Conservation (phyloP, 2,329 filamentous ascomycete species). For the Diaporthe eres region DNA sequence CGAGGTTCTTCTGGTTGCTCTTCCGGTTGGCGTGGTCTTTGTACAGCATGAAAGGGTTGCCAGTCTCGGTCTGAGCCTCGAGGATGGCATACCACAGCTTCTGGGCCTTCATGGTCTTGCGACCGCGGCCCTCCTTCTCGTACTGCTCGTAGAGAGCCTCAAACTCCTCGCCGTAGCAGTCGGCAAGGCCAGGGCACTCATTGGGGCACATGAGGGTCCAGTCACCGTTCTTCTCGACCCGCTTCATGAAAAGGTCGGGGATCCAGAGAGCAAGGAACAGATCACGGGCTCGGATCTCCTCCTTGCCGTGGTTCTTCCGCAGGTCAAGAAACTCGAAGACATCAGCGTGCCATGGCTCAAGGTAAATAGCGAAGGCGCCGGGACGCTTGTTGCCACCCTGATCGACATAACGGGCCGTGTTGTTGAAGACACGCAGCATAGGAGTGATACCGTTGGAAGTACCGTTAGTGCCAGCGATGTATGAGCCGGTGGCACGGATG, state of each 20-base stretch:
- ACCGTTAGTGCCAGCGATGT: slow-evolving; percentile 98
- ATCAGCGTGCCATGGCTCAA: slow-evolving; percentile 99
- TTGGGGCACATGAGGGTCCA: slow-evolving; percentile 99
- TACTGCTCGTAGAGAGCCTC: slow-evolving; percentile 95
- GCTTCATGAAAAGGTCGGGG: slow-evolving; percentile 99
- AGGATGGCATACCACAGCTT: slow-evolving; percentile 99
- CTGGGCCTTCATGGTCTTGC: slow-evolving; percentile 94
- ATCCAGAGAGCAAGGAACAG: slow-evolving; percentile 99
- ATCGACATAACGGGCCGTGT: slow-evolving; percentile 98
- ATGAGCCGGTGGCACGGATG: slow-evolving; percentile 96
- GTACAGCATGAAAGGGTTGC: slow-evolving; percentile 99
- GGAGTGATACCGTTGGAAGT: slow-evolving; percentile 97
- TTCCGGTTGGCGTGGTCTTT: slow-evolving; percentile 99
- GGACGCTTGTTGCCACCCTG: slow-evolving; percentile 99
- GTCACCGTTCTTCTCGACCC: slow-evolving; percentile 94
- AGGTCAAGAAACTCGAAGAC: slow-evolving; percentile 98
- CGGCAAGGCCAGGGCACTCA: slow-evolving; percentile 93
- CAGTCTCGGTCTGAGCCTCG: slow-evolving; percentile 98
- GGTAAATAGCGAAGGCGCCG: slow-evolving; percentile 97
- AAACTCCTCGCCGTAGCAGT: slow-evolving; percentile 98
- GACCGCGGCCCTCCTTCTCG: slow-evolving; percentile 88
- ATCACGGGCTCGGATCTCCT: slow-evolving; percentile 96
- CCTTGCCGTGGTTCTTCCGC: slow-evolving; percentile 99
- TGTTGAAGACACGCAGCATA: slow-evolving; percentile 99
- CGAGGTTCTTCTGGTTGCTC: slow-evolving; percentile 99